Percentiles rank a stretch among this genome's conserved stretches.
phyloP scores from a whole-genome alignment of 2,329 filamentous ascomycete species.

The Aureobasidium sp. region DNA sequence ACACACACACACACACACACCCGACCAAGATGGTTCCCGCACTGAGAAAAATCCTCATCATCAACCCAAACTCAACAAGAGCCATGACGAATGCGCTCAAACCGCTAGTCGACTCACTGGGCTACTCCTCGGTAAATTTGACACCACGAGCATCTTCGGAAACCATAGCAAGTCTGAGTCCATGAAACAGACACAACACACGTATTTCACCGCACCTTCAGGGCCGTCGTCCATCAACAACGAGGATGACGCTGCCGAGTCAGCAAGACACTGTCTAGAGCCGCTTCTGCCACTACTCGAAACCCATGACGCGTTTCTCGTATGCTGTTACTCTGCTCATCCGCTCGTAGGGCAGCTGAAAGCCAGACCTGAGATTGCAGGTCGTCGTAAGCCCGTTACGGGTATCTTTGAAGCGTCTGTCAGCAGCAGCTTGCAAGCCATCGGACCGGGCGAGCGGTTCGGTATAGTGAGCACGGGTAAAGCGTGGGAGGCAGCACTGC shows the following conservation, averaged over 20 bases:
- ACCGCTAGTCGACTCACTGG: conserved; percentile 40
- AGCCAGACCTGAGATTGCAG: conserved; percentile 32
- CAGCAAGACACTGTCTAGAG: conserved; percentile 55
- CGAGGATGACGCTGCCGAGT: conserved; percentile 58
- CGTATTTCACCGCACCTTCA: conserved; percentile 59
- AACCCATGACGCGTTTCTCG: conserved; percentile 66
- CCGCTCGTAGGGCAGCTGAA: conserved; percentile 61
- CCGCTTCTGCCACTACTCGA: conserved; percentile 43
- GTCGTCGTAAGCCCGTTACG: conserved; percentile 51
- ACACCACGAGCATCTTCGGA: conserved; percentile 29
- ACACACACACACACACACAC: too few relatives aligned
- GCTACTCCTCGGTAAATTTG: conserved; percentile 39
- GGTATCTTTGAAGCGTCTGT: conserved; percentile 88
- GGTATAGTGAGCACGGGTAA: conserved; percentile 84
- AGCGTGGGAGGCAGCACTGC: conserved; percentile 72
- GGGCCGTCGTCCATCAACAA: conserved; percentile 74
- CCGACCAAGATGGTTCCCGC: conserved; percentile 14
- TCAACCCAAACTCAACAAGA: conserved; percentile 72
- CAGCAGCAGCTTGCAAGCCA: conserved; percentile 52
- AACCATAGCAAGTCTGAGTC: conserved; percentile 30
- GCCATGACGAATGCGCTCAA: conserved; percentile 64
- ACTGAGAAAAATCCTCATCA: conserved; percentile 50
- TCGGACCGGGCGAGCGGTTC: conserved; percentile 52
- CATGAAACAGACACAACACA: conserved; percentile 39
- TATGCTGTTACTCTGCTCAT: conserved; percentile 86